Evolutionary conservation across 2,329 filamentous ascomycete species (phyloP), one percentile per base, ranked within the genome.

Genomic region (Paracoccidioides brasiliensis): DNA sequence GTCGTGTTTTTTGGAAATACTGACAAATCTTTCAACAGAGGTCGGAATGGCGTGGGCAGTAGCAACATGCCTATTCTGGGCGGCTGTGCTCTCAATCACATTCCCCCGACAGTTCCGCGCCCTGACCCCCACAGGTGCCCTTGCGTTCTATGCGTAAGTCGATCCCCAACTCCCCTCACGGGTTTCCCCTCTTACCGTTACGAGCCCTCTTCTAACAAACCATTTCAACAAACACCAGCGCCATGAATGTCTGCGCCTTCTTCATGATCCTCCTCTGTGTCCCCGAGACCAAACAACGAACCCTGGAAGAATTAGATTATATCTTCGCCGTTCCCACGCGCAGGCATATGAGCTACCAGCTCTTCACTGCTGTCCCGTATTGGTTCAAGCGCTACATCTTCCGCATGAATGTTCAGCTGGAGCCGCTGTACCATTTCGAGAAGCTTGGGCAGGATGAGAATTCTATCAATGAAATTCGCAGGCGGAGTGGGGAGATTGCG

Each of bases 241-340:
- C 70, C 0, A 69, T 85, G 6, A 86, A 86, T 59, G 60, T 83
- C 3, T 63, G 80, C 2, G 82, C 82, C 0, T 72, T 84, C 14
- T 56, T 80, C 30, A 78, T 86, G 72, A 84, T 85, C 59, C 84
- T 83, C 71, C 70, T 84, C 43, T 80, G 77, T 64, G 68, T 81
- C 0, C 78, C 78, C 1, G 78, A 80, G 64, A 80, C 78, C 3
- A 80, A 79, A 59, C 74, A 80, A 62, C 73, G 74, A 37, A 80
- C 78, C 1, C 64, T 72, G 14, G 78, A 80, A 64, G 80, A 82
- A 64, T 69, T 86, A 40, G 82, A 86, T 59, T 77, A 76, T 57
- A 72, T 77, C 57, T 78, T 78, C 63, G 80, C 78, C 4, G 80
- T 85, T 3, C 80, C 80, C 1, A 82, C 79, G 5, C 69, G 75